Evolutionary conservation across 345 rosid species (phyloP), one percentile per base, ranked within the genome.

Genomic region (Eucalyptus melliodora): DNA sequence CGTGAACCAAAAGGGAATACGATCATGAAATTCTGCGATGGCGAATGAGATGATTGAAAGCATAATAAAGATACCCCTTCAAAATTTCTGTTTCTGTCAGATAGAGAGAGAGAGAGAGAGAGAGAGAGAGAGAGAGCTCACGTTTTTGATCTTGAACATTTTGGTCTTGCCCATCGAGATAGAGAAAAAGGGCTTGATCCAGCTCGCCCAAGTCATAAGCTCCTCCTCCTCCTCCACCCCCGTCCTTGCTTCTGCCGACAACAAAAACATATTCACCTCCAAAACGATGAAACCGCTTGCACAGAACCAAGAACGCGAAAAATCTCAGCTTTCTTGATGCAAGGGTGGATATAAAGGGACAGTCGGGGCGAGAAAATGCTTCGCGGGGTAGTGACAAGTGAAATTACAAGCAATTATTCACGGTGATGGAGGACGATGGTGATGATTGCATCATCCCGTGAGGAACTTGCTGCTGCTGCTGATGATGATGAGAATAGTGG

Each of bases 131-230:
- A 45, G 47, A 60, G 72, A 67, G 88, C 95, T 93, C 91, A 97
- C 99, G 96, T 89, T 96, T 95, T 91, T 95, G 96, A 93, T 91
- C 83, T 89, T 89, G 91, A 60, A 49, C 88, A 65, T 97, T 87
- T 60, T 91, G 91, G 86, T 96, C 97, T 89, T 97, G 97, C 90
- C 97, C 99, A 90, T 97, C 98, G 55, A 98, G 95, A 94, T 98
- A 97, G 67, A 96, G 97, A 88, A 98, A 95, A 89, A 97, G 97
- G 50, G 99, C 96, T 94, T 95, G 98, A 95, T 98, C 99, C 89
- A 98, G 92, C 90, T 98, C 99, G 87, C 97, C 99, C 92, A 98
- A 86, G 91, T 95, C 98, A 92, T 96, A 96, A 44, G 91, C 91
- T 42, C 91, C 83, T 21, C 83, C 83, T 19, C 56, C 42, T 77